phyloP scores from a whole-genome alignment of 2,329 filamentous ascomycete species.

The Aspergillus flavus region DNA sequence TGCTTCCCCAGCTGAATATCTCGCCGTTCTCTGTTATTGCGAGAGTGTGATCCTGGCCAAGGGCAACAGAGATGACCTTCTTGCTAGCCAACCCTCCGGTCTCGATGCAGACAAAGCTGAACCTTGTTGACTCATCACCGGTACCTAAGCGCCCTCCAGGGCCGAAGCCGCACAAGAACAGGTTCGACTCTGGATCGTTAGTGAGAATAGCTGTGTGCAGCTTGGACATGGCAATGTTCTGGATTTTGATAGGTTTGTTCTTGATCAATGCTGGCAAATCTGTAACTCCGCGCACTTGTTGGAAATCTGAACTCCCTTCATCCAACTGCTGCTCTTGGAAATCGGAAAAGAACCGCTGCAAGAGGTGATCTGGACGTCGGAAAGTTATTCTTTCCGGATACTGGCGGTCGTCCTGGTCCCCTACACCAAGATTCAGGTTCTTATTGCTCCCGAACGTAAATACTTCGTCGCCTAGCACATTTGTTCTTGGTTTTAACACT shows the following conservation, averaged over 20 bases:
- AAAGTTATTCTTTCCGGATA: constrained; percentile 83
- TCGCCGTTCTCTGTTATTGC: constrained; percentile 85
- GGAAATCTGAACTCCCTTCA: constrained; percentile 23
- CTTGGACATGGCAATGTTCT: constrained; percentile 86
- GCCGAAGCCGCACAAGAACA: constrained; percentile 91
- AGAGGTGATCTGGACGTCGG: constrained; percentile 73
- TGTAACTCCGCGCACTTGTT: constrained; percentile 37
- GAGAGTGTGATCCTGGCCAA: constrained; percentile 90
- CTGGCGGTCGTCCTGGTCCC: constrained; percentile 93
- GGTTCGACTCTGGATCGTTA: constrained; percentile 81
- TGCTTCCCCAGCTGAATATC: constrained; percentile 92
- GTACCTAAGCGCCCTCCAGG: constrained; percentile 86
- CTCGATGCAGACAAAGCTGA: constrained; percentile 81
- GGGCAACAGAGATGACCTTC: constrained; percentile 73
- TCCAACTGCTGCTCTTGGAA: constrained; percentile 52
- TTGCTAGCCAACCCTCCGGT: constrained; percentile 72
- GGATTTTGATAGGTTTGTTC: constrained; percentile 72
- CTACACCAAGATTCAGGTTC: constrained; percentile 87
- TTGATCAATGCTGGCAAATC: constrained; percentile 74
- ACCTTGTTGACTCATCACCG: constrained; percentile 86
- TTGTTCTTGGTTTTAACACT: constrained; percentile 36
- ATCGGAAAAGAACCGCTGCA: constrained; percentile 73
- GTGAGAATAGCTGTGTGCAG: constrained; percentile 88
- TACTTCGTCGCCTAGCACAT: constrained; percentile 74
- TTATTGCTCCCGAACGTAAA: constrained; percentile 97